These are phyloP conservation scores for Trichoderma orchidacearum DNA, from an alignment of 495 filamentous ascomycete species.

Conservation along the genomic window DNA sequence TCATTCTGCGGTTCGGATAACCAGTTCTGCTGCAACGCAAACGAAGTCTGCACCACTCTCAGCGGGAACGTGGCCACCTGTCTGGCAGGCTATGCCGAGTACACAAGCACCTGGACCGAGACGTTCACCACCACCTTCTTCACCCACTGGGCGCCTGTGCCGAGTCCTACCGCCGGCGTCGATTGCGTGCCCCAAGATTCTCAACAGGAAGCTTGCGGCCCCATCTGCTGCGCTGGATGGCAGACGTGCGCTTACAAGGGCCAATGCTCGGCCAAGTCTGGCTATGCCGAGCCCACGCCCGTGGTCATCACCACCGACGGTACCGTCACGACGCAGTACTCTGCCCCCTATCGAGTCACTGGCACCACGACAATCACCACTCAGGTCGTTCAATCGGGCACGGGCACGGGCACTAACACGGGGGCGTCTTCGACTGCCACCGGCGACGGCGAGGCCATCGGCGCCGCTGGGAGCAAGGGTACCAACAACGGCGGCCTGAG, in stretches of 20 bases:
- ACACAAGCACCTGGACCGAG: constrained; percentile 66
- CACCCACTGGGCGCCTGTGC: constrained; percentile 26
- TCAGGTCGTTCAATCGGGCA: constrained; percentile 19
- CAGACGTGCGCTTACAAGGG: constrained; percentile 47
- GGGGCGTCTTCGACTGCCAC: constrained; percentile 26
- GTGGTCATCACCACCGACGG: constrained; percentile 24
- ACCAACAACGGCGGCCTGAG: constrained; percentile 44
- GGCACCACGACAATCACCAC: constrained; percentile 34
- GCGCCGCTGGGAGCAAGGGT: constrained; percentile 21
- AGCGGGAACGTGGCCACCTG: constrained; percentile 23
- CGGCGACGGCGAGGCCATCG: constrained; percentile 23
- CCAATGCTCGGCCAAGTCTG: constrained; percentile 28
- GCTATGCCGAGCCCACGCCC: constrained; percentile 13
- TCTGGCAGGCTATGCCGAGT: constrained; percentile 39
- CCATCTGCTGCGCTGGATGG: constrained; percentile 57
- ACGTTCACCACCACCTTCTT: constrained; percentile 53
- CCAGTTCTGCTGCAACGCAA: constrained; percentile 52
- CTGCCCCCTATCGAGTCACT: constrained; percentile 57
- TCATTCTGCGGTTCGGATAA: constrained; percentile 54
- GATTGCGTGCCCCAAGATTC: constrained; percentile 39
- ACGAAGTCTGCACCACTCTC: constrained; percentile 51
- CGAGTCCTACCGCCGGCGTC: constrained; percentile 26
- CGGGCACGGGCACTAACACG: constrained; percentile 25
- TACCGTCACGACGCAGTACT: constrained; percentile 31
- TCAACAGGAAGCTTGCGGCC: constrained; percentile 55